Base-by-base conservation (phyloP, 805 yeast species). In the Candida insectorum region DNA sequence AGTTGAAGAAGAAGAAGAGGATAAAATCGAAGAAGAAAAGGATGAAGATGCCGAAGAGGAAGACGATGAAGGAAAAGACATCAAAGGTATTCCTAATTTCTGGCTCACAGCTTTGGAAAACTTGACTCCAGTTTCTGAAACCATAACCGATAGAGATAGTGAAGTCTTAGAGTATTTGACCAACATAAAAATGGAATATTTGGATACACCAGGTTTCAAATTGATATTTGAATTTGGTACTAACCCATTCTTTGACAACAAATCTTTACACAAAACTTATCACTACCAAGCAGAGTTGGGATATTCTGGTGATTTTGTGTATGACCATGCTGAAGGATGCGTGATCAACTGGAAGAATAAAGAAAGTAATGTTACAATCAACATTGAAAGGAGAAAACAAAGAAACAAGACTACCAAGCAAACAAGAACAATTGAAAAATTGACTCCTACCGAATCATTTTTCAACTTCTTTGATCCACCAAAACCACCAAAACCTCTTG, bases 401-500 rank as follows among this genome's bases (percentile, higher is more conserved):
- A 82, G 97, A 69, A 93, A 93, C 64, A 91, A 89, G 70, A 79
- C 83, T 59, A 93, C 98, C 39, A 89, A 89, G 62, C 96, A 93
- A 58, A 91, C 96, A 12, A 79, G 98, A 63, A 88, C 95, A 31
- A 82, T 93, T 49, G 97, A 91, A 64, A 91, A 91, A 67, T 72
- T 87, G 48, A 80, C 95, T 6, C 96, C 97, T n/a, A 77, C 81
- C 34, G 96, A 87, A 51, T 87, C 96, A 15, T 93, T 93, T 69
- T 93, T 93, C 76, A 85, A 83, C 69, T 93, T 93, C 67, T 93
- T 93, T 62, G 85, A 79, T 49, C 97, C 98, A 23, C 98, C 98
- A 52, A 75, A 72, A 60, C 76, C 88, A 28, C 82, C 89, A 39
- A 58, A 52, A 47, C 51, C 45, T 16, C 56, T 47, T 11, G 64